Conservation (phyloP, 306 rosid species). For the Vicia villosa region DNA sequence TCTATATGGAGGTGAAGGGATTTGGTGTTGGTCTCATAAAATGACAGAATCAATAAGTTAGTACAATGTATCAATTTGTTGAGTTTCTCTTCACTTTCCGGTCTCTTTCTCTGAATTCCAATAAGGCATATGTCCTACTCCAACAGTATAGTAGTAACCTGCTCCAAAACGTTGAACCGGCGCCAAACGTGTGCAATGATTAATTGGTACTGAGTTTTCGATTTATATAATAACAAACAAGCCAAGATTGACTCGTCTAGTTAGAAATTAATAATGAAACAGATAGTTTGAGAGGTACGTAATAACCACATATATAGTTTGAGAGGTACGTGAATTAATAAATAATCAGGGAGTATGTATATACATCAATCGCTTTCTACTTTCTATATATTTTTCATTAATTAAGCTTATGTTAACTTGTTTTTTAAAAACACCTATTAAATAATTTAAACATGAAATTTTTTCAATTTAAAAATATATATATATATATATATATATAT, state of each 20-base stretch:
- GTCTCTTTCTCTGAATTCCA: neutral
- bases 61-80: slow-evolving; percentile 12
- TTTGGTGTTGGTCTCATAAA: slow-evolving; percentile 23
- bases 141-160: neutral
- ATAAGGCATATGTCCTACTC: neutral
- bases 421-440: no score
- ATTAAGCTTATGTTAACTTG: no score
- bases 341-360: no score
- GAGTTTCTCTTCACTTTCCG: neutral
- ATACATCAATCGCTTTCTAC: no score
- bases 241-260: slow-evolving; percentile 14
- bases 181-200: slow-evolving; percentile 4
- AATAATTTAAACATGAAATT: no score
- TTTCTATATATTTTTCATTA: no score
- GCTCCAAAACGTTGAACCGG: neutral
- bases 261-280: slow-evolving; percentile 16
- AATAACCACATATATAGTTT: neutral
- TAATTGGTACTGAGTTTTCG: neutral
- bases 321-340: no score
- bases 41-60: slow-evolving; percentile 25
- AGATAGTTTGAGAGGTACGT: slow-evolving; percentile 26
- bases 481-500: no score
- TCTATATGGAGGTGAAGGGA: neutral
- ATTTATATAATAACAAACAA: neutral
- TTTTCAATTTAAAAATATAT: no score